Evolutionary conservation across 2,329 filamentous ascomycete genomes (phyloP).

Genomic region (Calycina marina): DNA sequence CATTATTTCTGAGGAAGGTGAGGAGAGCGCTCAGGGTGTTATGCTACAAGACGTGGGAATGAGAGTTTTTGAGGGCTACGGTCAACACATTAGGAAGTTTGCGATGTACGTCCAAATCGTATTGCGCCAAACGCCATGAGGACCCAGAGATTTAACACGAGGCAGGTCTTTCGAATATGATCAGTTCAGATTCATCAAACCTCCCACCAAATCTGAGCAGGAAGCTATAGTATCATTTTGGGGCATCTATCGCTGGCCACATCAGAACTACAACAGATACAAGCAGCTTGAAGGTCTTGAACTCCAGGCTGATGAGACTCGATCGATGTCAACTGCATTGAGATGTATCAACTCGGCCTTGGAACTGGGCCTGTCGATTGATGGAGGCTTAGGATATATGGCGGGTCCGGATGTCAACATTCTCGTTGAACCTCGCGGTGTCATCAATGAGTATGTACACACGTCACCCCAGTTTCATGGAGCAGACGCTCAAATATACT

Average conservation of each 20-base stretch:
- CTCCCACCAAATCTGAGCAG: conserved; percentile 41
- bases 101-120: no score
- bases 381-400: conserved; percentile 54
- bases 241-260: conserved; percentile 52
- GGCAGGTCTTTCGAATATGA: conserved; percentile 57
- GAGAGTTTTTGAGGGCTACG: conserved; percentile 46
- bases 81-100: conserved; percentile 43
- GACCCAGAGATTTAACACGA: no score
- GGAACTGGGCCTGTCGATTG: conserved; percentile 52
- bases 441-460: no score
- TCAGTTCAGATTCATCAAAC: conserved; percentile 32
- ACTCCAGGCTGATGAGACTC: conserved; percentile 46
- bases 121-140: no score
- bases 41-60: conserved; percentile 33
- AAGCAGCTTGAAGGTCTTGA: conserved; percentile 44
- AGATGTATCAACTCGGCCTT: conserved; percentile 37
- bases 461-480: no score
- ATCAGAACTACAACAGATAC: conserved; percentile 42
- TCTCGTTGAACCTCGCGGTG: conserved; percentile 27
- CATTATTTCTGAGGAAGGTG: conserved; percentile 26
- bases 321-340: conserved; percentile 46
- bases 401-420: conserved; percentile 42
- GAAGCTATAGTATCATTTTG: conserved; percentile 42
- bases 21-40: conserved; percentile 9
- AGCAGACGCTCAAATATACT: no score